Base-by-base conservation (phyloP, 1,284 basidiomycete genomes). In the Malassezia nana region DNA sequence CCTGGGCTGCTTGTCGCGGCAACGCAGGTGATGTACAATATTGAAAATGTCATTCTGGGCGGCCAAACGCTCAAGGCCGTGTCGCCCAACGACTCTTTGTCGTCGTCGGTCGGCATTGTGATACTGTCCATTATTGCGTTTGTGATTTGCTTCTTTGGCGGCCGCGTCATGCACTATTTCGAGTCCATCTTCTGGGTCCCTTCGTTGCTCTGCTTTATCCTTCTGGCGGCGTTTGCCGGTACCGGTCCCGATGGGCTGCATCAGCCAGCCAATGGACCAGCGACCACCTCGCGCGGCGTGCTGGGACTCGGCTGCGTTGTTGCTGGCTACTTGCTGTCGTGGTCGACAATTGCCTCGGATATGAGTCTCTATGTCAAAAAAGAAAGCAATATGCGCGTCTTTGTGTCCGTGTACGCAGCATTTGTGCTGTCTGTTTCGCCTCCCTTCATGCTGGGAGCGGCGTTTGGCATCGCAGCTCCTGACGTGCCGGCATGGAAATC, bases 41-140 rank as follows among this genome's bases (percentile, higher is more conserved):
- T 86, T 47, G 76, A 90, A 57, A 42, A 85, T 87, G 8, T 80
- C 82, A n/a, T 78, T 48, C 63, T 76, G 2, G 77, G 63, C 48
- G 57, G 76, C 75, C 69, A 76, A 71, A 57, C 77, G 15, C 47
- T 78, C 12, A 69, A 67, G 8, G 75, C 76, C 8, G 75, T 77
- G 40, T 72, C 69, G 13, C 53, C 72, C 22, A 63, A 64, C 6
- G 40, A 20, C 6, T 59, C 55, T 30, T 65, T 78, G 8, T 73
- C 74, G 0, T 67, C 77, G 16, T 72, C 70, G 32, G 84, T 91
- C 12, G 90, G 90, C 0, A 95, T 94, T 53, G 85, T 90, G 22
- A 83, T 95, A 40, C 84, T 91, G 24, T 80, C 82, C 0, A 61
- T 86, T 25, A 79, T 91, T 44, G 84, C 87, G 3, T 79, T 94